Evolutionary conservation across 352 stramenopile species (phyloP), one percentile per base, ranked within the genome.

Genomic region (Phytophthora pluvialis): DNA sequence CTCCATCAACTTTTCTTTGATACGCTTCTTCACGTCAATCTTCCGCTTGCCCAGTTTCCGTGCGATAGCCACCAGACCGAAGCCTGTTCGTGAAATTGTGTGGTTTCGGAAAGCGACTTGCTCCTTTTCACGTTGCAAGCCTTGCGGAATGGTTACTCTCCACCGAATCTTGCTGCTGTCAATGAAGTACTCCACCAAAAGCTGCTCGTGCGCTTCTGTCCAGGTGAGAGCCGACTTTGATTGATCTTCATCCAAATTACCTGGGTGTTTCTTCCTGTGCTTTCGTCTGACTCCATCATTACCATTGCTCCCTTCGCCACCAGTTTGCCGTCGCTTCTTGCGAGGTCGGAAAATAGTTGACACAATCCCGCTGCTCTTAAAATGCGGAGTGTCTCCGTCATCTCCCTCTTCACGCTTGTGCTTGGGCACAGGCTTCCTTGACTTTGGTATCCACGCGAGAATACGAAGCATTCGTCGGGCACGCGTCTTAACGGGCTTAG

Each of bases 11-110:
- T 86, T 86, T 57, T 91, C 82, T 53, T 89, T 90, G 2, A 94
- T 54, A 1, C 86, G 69, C 52, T 92, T 91, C 69, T 91, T 91
- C 26, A 94, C 86, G 40, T 94, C 86, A 44, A 91, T 92, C 18
- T 80, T 80, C 1, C 83, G 72, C 25, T 92, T 92, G 16, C 70
- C 74, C 4, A 94, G 55, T 60, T 80, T 89, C 16, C 81, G 68
- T 18, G 86, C 70, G 26, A 94, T 88, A 4, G 77, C 74, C 8
- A 90, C 81, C 8, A 91, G 51, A 26, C 73, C 82, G 55, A 92
- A 88, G 26, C 83, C 82, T 39, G 74, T 72, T 13, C 86, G 73
- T 21, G 78, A 89, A 13, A 92, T 51, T 4, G 70, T 86, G 16
- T 85, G 71, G 7, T 84, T 81, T 49, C 86, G 83, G 52, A 92